phyloP scores from a whole-genome alignment of 106 monocot species.

The Platanthera guangdongensis region DNA sequence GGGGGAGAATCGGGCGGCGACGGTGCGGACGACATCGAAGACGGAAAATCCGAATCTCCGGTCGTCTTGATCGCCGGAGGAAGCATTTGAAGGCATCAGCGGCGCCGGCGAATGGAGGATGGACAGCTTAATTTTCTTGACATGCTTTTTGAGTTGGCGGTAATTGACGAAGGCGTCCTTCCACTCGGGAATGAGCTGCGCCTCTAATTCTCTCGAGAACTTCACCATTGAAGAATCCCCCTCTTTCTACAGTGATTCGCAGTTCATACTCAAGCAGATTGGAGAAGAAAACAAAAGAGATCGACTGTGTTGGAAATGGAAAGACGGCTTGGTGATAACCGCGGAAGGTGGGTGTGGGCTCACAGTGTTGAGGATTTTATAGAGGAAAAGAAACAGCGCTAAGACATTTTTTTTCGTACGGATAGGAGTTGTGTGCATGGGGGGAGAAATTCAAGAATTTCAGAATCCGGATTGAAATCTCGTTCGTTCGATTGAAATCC shows the following conservation, averaged over 20 bases:
- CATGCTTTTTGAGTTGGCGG: slow-evolving; percentile 79
- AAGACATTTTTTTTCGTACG: too few relatives aligned
- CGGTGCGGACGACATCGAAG: slow-evolving; percentile 33
- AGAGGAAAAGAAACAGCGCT: too few relatives aligned
- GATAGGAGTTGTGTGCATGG: too few relatives aligned
- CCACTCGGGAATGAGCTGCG: slow-evolving; percentile 94
- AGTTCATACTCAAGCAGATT: too few relatives aligned
- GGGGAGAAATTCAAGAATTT: too few relatives aligned
- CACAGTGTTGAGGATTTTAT: too few relatives aligned
- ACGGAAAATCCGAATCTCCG: slow-evolving; percentile 33
- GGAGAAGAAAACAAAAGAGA: too few relatives aligned
- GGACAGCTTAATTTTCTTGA: slow-evolving; percentile 87
- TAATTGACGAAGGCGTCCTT: slow-evolving; percentile 93
- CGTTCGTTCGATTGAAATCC: too few relatives aligned
- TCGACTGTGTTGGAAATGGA: too few relatives aligned
- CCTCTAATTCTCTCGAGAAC: slow-evolving; percentile 88
- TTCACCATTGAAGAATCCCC: slow-evolving; percentile 51
- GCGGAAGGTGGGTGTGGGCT: too few relatives aligned
- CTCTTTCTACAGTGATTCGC: background rate
- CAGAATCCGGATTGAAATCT: too few relatives aligned
- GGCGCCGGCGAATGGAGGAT: slow-evolving; percentile 4
- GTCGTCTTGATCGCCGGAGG: background rate
- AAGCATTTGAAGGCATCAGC: slow-evolving; percentile 1
- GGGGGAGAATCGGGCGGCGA: slow-evolving; percentile 19
- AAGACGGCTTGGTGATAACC: too few relatives aligned